Percentiles rank a stretch among this genome's conserved stretches.
Evolutionary conservation across 176 grass and related monocot species (phyloP).

Genomic region (Carex parvula): DNA sequence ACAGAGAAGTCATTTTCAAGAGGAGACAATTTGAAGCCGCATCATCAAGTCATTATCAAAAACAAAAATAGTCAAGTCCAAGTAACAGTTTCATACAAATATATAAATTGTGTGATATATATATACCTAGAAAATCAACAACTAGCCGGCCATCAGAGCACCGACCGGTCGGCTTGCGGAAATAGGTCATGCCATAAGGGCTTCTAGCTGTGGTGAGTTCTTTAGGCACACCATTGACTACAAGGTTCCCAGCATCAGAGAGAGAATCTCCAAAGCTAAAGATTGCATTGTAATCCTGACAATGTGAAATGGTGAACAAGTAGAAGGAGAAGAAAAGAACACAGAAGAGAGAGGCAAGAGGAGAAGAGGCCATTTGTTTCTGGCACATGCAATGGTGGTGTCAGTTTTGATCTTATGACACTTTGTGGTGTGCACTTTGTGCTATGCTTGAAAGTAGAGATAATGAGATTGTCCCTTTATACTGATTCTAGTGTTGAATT

Average conservation of each 20-base stretch:
- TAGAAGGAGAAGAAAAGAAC: neutral
- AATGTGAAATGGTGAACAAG: slow-evolving; percentile 12
- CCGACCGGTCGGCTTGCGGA: slow-evolving; percentile 55
- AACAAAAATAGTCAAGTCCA: slow-evolving; percentile 19
- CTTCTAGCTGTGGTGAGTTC: slow-evolving; percentile 55
- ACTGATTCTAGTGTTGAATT: slow-evolving; percentile 29
- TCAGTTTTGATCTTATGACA: slow-evolving; percentile 32
- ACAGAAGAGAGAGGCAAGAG: neutral
- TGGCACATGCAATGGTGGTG: slow-evolving; percentile 15
- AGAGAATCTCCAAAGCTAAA: slow-evolving; percentile 92
- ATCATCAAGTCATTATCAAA: neutral
- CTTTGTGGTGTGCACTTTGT: neutral
- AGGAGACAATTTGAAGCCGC: neutral
- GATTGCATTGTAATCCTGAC: slow-evolving; percentile 52
- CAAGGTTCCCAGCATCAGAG: slow-evolving; percentile 70
- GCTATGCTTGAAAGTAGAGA: slow-evolving; percentile 29
- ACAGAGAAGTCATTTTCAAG: slow-evolving; percentile 1
- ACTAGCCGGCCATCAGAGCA: slow-evolving; percentile 90
- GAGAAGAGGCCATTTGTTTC: slow-evolving; percentile 2
- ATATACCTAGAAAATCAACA: slow-evolving; percentile 71
- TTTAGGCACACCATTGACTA: slow-evolving; percentile 39
- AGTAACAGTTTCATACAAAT: neutral
- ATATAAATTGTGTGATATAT: neutral
- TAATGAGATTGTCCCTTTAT: slow-evolving; percentile 24
- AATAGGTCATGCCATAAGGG: slow-evolving; percentile 81